These are phyloP conservation scores for Aspergillus sp. DNA, from an alignment of 2,329 filamentous ascomycete genomes.

Conservation along the genomic window DNA sequence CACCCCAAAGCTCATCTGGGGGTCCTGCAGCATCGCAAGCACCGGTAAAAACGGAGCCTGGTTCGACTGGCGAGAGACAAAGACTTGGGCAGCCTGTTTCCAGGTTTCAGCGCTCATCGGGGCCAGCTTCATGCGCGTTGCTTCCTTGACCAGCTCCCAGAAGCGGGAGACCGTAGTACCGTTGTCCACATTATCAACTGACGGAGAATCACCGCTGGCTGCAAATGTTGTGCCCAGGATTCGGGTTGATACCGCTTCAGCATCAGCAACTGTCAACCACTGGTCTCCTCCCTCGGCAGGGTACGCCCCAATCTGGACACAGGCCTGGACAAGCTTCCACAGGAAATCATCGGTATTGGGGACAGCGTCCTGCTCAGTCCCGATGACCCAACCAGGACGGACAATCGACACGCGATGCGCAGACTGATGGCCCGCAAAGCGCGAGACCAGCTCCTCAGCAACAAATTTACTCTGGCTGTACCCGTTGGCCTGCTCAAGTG, in stretches of 20 bases:
- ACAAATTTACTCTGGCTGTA: conserved; percentile 6
- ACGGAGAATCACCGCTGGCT: neutral
- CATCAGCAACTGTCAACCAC: neutral
- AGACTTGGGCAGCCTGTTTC: neutral
- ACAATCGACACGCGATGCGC: neutral
- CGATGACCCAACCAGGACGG: neutral
- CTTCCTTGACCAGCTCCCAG: neutral
- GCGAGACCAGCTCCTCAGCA: neutral
- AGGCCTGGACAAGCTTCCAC: neutral
- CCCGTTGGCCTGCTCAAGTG: neutral
- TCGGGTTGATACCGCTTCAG: neutral
- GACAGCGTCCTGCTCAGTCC: neutral
- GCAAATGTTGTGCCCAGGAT: neutral
- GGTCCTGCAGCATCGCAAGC: neutral
- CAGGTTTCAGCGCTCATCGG: neutral
- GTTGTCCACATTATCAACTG: neutral
- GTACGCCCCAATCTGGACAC: neutral
- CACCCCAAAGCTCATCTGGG: neutral
- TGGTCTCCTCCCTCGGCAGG: neutral
- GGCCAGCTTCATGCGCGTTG: neutral
- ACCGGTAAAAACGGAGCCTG: neutral
- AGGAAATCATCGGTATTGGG: neutral
- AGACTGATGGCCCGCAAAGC: neutral
- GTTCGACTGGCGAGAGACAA: neutral
- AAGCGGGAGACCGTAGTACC: neutral